Evolutionary conservation across 2,329 filamentous ascomycete genomes (phyloP).

Genomic region (Colletotrichum theobromicola): DNA sequence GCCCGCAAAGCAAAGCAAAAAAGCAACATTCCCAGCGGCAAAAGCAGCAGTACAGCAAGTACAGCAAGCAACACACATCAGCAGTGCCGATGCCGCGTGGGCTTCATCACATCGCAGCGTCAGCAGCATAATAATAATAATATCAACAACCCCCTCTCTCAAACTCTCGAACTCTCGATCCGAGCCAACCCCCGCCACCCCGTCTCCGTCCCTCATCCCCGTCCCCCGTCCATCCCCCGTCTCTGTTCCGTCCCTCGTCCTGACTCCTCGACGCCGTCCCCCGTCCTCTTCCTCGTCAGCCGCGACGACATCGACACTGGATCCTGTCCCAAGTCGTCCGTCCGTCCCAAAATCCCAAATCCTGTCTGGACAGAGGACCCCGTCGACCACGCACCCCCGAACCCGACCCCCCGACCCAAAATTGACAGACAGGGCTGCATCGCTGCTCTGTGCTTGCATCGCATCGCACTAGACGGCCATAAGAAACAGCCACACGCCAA

Average conservation of each 20-base stretch:
- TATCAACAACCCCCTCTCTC: background rate
- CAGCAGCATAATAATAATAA: background rate
- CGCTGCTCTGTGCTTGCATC: slow-evolving; percentile 8
- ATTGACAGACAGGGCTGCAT: slow-evolving; percentile 18
- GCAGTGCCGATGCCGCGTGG: background rate
- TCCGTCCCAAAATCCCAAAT: background rate
- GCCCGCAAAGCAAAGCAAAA: background rate
- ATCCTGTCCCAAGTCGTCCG: background rate
- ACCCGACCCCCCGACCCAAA: background rate
- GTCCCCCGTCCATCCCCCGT: background rate
- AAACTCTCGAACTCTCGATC: slow-evolving; percentile 2
- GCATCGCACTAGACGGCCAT: slow-evolving; percentile 4
- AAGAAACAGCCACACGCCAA: slow-evolving; percentile 10
- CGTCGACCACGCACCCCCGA: background rate
- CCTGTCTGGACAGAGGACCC: background rate
- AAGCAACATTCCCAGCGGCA: background rate
- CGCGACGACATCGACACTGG: background rate
- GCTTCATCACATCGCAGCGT: background rate
- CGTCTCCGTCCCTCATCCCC: background rate
- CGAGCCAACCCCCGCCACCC: background rate
- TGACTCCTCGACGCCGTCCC: background rate
- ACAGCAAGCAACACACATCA: background rate
- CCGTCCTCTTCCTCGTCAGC: background rate
- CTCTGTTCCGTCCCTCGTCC: background rate
- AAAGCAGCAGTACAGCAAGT: background rate